phyloP scores from a whole-genome alignment of 2,329 filamentous ascomycete species.

The Penicillium janthinellum region DNA sequence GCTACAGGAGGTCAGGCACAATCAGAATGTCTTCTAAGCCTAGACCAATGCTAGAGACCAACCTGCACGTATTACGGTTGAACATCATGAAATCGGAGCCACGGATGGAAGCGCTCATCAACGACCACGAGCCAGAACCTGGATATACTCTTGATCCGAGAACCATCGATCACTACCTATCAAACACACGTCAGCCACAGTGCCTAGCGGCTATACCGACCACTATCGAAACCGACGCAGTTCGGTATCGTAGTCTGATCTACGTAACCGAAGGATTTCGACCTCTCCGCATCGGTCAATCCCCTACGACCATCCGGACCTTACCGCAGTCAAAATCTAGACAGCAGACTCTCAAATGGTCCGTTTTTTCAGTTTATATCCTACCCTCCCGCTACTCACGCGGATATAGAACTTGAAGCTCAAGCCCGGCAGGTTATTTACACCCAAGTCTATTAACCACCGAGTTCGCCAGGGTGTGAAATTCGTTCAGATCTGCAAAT shows the following conservation, averaged over 20 bases:
- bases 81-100: conserved; percentile 28
- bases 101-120: conserved; percentile 33
- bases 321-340: conserved; percentile 26
- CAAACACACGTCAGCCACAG: conserved; percentile 28
- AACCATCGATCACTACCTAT: conserved; percentile 20
- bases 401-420: too few species aligned
- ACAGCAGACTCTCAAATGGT: conserved; percentile 19
- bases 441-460: too few species aligned
- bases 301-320: conserved; percentile 26
- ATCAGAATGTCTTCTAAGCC: conserved; percentile 13
- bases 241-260: conserved; percentile 25
- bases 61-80: conserved; percentile 23
- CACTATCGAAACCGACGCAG: conserved; percentile 16
- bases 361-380: conserved; percentile 21
- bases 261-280: conserved; percentile 29
- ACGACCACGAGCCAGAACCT: conserved; percentile 27
- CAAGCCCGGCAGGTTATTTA: too few species aligned
- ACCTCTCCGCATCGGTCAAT: conserved; percentile 27
- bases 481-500: too few species aligned
- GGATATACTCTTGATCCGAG: conserved; percentile 27
- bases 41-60: conserved; percentile 25
- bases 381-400: neutral
- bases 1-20: conserved; percentile 14
- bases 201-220: conserved; percentile 27
- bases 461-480: too few species aligned